phyloP scores from a whole-genome alignment of 2,329 filamentous ascomycete genomes.

The Phyllosticta ampelicida region DNA sequence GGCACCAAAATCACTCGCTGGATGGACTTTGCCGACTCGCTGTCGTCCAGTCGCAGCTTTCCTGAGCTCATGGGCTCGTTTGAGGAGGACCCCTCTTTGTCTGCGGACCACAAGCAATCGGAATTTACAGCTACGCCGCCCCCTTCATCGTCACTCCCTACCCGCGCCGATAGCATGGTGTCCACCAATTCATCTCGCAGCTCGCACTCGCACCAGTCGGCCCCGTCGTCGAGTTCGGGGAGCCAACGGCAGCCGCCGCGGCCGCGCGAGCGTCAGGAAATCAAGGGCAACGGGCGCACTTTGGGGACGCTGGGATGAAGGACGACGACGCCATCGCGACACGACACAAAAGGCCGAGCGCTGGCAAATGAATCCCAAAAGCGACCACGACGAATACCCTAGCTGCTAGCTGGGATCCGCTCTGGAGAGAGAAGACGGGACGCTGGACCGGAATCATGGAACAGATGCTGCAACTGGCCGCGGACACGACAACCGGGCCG shows the following conservation, averaged over 20 bases:
- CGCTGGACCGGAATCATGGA: too few relatives aligned
- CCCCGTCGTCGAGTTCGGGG: neutral
- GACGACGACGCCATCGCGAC: neutral
- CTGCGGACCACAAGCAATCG: too few relatives aligned
- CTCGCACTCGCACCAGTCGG: neutral
- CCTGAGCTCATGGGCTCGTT: slow-evolving; percentile 16
- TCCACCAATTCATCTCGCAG: neutral
- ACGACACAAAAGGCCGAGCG: too few relatives aligned
- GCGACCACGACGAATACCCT: too few relatives aligned
- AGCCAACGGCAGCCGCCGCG: neutral
- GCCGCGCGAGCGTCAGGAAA: slow-evolving; percentile 1
- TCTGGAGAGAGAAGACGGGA: too few relatives aligned
- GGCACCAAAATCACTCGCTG: slow-evolving; percentile 5
- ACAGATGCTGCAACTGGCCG: too few relatives aligned
- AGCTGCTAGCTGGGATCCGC: too few relatives aligned
- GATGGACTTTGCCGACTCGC: slow-evolving; percentile 8
- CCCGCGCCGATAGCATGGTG: slow-evolving; percentile 8
- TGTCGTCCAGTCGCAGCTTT: slow-evolving; percentile 2
- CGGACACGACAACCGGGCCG: too few relatives aligned
- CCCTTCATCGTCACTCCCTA: neutral
- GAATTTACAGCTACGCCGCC: neutral
- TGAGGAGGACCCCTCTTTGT: neutral
- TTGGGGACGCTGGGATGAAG: slow-evolving; percentile 2
- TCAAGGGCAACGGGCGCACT: slow-evolving; percentile 8
- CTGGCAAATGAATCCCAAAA: too few relatives aligned